Evolutionary conservation across 352 stramenopile genomes (phyloP).

Genomic region (Phytophthora colocasiae): DNA sequence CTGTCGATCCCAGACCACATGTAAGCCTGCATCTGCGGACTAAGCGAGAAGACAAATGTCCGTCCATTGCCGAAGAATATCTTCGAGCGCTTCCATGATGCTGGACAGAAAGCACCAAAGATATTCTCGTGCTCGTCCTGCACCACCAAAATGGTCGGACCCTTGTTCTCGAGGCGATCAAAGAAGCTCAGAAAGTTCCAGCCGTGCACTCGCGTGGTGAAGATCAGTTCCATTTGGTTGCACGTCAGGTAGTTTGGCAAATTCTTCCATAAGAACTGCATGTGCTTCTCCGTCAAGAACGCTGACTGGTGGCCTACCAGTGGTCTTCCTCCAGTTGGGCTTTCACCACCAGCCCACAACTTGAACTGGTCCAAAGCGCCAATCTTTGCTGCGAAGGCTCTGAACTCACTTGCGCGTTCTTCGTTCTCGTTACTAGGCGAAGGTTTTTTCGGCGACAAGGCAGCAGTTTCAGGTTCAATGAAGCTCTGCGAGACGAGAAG

Average conservation of each 20-base stretch:
- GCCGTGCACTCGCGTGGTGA: conserved; percentile 65
- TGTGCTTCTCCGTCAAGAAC: conserved; percentile 73
- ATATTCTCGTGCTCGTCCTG: conserved; percentile 76
- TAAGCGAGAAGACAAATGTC: conserved; percentile 79
- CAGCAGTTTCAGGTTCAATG: conserved; percentile 34
- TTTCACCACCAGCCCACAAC: conserved; percentile 43
- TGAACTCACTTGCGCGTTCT: conserved; percentile 38
- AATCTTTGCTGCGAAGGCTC: conserved; percentile 60
- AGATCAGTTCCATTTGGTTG: conserved; percentile 78
- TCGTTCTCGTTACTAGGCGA: conserved; percentile 27
- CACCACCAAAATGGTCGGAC: conserved; percentile 69
- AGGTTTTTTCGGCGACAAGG: conserved; percentile 22
- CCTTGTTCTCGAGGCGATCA: conserved; percentile 59
- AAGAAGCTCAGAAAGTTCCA: conserved; percentile 83
- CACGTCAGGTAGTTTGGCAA: conserved; percentile 68
- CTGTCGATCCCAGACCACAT: conserved; percentile 70
- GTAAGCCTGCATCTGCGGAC: conserved; percentile 60
- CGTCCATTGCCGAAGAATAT: conserved; percentile 80
- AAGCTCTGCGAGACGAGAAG: conserved; percentile 41
- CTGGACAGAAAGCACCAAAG: conserved; percentile 78
- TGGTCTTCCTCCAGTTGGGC: conserved; percentile 30
- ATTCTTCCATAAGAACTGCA: conserved; percentile 70
- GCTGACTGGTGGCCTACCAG: conserved; percentile 47
- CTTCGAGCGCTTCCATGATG: conserved; percentile 61
- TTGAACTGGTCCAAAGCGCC: conserved; percentile 68